Evolutionary conservation across 1,284 basidiomycete species (phyloP).

Genomic region (Cutaneotrichosporon sp.): DNA sequence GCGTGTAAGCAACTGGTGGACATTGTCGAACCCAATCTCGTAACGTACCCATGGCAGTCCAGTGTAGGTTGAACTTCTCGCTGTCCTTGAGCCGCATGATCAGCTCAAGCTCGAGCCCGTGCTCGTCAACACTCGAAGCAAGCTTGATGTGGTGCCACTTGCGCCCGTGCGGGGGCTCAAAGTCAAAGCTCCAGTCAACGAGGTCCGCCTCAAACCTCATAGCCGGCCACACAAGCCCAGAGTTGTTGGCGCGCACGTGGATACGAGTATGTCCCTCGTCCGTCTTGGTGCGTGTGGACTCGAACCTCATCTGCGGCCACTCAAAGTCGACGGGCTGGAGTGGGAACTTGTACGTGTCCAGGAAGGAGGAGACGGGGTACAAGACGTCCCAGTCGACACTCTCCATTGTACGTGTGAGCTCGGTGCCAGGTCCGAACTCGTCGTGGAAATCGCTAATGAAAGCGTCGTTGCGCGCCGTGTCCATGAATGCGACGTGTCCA

Average conservation of each 20-base stretch:
- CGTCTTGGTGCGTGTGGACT: constrained; percentile 45
- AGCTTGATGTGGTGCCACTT: constrained; percentile 86
- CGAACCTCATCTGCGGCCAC: constrained; percentile 32
- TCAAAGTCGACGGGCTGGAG: constrained; percentile 27
- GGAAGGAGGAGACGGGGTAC: constrained; percentile 68
- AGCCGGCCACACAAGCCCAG: constrained; percentile 58
- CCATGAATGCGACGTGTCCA: constrained; percentile 77
- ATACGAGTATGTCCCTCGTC: constrained; percentile 59
- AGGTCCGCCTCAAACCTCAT: constrained; percentile 92
- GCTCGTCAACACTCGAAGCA: constrained; percentile 34
- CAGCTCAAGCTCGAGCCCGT: constrained; percentile 36
- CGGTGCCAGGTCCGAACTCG: constrained; percentile 46
- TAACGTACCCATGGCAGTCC: constrained; percentile 42
- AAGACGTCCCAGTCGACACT: constrained; percentile 73
- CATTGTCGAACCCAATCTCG: too few species aligned
- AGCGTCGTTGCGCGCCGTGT: constrained; percentile 48
- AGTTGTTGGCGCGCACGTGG: constrained; percentile 69
- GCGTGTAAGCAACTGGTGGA: neutral
- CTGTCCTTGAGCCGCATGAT: constrained; percentile 22
- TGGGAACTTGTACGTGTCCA: constrained; percentile 40
- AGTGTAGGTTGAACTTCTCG: constrained; percentile 36
- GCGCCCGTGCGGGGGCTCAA: constrained; percentile 64
- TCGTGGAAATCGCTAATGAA: constrained; percentile 66
- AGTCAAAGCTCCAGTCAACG: constrained; percentile 74
- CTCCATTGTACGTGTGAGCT: constrained; percentile 27